Base-by-base conservation (phyloP, 1,284 basidiomycete species). In the Phaffia rhodozyma region DNA sequence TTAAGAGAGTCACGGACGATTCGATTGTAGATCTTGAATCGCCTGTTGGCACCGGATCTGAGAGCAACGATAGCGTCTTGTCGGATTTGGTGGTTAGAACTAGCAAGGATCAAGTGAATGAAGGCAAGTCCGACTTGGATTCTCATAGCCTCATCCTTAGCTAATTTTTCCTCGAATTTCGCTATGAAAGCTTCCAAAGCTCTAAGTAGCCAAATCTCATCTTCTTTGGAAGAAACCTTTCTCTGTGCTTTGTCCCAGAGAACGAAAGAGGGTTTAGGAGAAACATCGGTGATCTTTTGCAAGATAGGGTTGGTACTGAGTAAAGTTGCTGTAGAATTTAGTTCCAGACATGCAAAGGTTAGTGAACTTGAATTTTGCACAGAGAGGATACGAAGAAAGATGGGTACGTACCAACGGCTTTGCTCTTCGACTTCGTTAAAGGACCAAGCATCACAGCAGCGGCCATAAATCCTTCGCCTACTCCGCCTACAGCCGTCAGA, bases 181-280 rank as follows among this genome's bases (percentile, higher is more conserved):
- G 74, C 68, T 5, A 87, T 68, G 0, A 83, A 75, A 0, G 79
- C 81, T 61, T 84, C 78, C 5, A 80, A 73, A 0, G 87, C 85
- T 34, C 85, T 81, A n/a, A 89, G 76, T 3, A 94, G 75, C 91
- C 91, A 94, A 21, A 70, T 71, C 68, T 89, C 84, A 38, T 93
- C 91, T 23, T 84, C 82, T 0, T 75, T 70, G 5, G 83, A 80
- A 5, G 77, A 76, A 5, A 86, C 70, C 72, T 89, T 91, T 63
- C 84, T 82, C 71, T 91, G 91, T 0, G 89, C 83, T 74, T 88
- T 91, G 63, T 92, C 90, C 82, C 84, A 89, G 25, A 93, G 71
- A 50, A 96, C 72, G 76, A 94, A 94, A 1, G 86, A 86, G 0
- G 90, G 87, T 72, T 91, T 94, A 21, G 76, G 75, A 5, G 71